phyloP scores from a whole-genome alignment of 2,329 filamentous ascomycete species.

The Cladophialophora psammophila region DNA sequence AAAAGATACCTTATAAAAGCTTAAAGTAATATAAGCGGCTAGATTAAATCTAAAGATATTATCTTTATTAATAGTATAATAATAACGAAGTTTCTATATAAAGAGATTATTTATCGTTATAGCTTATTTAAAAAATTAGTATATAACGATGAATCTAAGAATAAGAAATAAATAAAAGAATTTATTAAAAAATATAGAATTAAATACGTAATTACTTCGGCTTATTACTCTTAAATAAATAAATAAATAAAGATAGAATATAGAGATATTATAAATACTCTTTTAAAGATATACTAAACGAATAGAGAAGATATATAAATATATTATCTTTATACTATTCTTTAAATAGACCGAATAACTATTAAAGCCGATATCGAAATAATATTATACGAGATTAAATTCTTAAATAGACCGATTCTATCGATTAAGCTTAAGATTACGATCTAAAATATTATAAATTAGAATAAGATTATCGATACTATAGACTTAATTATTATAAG shows the following conservation, averaged over 20 bases:
- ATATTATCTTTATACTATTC: not conserved
- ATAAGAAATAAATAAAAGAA: not conserved
- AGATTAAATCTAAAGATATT: not conserved
- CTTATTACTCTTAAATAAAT: too few species aligned
- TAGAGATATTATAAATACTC: slow-evolving; percentile 1
- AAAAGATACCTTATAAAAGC: slow-evolving; percentile 5
- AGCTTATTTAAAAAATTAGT: not conserved
- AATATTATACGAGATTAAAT: slow-evolving; percentile 1
- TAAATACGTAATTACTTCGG: too few species aligned
- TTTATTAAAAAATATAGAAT: too few species aligned
- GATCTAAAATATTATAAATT: slow-evolving; percentile 5
- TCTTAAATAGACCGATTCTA: not conserved
- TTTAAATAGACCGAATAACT: slow-evolving; percentile 1
- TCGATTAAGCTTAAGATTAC: not conserved
- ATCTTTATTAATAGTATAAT: not conserved
- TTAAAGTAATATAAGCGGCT: not conserved
- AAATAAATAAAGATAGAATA: not conserved
- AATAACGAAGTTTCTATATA: slow-evolving; percentile 6
- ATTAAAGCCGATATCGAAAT: not conserved
- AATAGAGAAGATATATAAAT: not conserved
- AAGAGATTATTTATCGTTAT: slow-evolving; percentile 1
- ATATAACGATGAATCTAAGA: not conserved
- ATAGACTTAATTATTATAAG: too few species aligned
- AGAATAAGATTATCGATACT: too few species aligned
- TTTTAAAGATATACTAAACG: slow-evolving; percentile 1